phyloP scores from a whole-genome alignment of 805 yeast species.

The Metschnikowia koreensis region DNA sequence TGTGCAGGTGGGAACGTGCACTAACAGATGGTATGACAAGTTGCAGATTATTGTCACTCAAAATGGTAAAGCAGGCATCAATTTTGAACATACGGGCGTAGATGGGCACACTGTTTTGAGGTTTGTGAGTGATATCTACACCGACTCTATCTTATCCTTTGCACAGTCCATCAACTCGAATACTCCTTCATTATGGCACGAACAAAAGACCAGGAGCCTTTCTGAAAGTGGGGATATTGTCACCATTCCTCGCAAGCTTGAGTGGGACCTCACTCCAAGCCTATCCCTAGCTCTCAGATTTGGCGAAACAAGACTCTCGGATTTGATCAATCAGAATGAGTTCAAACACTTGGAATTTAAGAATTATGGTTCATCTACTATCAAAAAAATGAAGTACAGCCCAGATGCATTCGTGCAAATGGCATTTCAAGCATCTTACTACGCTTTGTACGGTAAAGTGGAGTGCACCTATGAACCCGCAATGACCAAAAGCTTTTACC shows the following conservation, averaged over 20 bases:
- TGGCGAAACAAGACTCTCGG: conserved; percentile 87
- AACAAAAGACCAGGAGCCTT: conserved; percentile 12
- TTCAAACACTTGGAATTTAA: conserved; percentile 76
- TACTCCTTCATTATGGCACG: conserved; percentile 68
- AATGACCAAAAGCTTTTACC: conserved; percentile 84
- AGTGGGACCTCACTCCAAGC: conserved; percentile 80
- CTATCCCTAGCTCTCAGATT: conserved; percentile 76
- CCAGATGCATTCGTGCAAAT: conserved; percentile 95
- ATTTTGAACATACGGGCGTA: conserved; percentile 92
- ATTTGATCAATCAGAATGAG: conserved; percentile 85
- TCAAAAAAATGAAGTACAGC: conserved; percentile 80
- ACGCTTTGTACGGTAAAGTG: conserved; percentile 86
- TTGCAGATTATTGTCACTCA: conserved; percentile 81
- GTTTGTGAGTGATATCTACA: conserved; percentile 85
- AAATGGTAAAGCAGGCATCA: conserved; percentile 90
- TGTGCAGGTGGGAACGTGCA: conserved; percentile 89
- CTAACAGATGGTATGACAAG: conserved; percentile 94
- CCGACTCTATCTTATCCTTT: conserved; percentile 84
- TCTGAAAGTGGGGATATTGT: conserved; percentile 40
- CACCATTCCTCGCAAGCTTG: conserved; percentile 81
- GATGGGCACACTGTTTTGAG: conserved; percentile 93
- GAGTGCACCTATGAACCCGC: conserved; percentile 96
- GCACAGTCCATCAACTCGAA: conserved; percentile 79
- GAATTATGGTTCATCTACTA: conserved; percentile 68
- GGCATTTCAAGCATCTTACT: conserved; percentile 91